A percentile compares a stretch with the other conserved stretches of the same genome.
Evolutionary conservation across 805 yeast species (phyloP).

Genomic region (Pachysolen tannophilus): DNA sequence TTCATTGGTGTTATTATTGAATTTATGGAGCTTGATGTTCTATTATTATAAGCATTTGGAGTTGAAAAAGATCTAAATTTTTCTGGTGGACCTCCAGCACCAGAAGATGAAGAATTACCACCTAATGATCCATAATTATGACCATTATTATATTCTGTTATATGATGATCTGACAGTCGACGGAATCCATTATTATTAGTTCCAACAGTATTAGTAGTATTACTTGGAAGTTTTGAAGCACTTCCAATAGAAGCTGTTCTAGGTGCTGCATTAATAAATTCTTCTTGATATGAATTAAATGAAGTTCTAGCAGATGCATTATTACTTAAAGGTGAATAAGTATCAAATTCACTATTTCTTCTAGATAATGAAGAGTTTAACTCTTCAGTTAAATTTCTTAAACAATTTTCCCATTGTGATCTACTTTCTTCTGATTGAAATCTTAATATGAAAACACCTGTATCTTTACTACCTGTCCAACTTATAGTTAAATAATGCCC

Average conservation of each 20-base stretch:
- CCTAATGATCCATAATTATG: no score
- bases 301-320: no score
- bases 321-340: background rate
- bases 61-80: conserved; percentile 26
- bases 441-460: conserved; percentile 76
- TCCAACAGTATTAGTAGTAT: background rate
- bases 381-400: conserved; percentile 35
- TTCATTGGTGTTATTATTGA: conserved; percentile 3
- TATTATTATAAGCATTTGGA: conserved; percentile 11
- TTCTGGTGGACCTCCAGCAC: no score
- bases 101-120: no score
- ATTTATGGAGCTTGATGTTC: conserved; percentile 4
- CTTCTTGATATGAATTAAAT: no score
- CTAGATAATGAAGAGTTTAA: conserved; percentile 18
- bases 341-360: conserved; percentile 10
- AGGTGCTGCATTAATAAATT: no score
- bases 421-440: conserved; percentile 80
- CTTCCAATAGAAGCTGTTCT: no score
- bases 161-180: no score
- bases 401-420: conserved; percentile 71
- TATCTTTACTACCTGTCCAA: conserved; percentile 83
- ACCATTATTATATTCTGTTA: no score
- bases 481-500: conserved; percentile 58
- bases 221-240: conserved; percentile 12
- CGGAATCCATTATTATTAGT: no score